These are phyloP conservation scores for Royoungia palumana DNA, from an alignment of 768 basidiomycete genomes.

Conservation along the genomic window DNA sequence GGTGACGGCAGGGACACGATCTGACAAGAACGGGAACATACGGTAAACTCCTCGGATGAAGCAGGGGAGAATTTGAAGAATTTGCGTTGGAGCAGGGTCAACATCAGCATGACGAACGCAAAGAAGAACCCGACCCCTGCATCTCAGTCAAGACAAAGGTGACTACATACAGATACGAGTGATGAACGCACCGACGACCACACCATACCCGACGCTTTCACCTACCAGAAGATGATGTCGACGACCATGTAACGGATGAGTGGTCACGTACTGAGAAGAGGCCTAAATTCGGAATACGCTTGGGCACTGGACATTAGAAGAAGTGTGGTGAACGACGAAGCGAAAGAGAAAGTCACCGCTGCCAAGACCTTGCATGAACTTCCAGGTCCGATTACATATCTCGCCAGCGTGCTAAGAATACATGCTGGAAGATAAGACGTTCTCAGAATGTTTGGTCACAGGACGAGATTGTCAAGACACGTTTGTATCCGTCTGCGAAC, in stretches of 20 bases:
- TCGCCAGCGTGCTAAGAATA: constrained; percentile 1
- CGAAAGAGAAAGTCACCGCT: not conserved
- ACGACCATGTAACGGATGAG: not conserved
- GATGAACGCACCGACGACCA: constrained; percentile 40
- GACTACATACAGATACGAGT: not conserved
- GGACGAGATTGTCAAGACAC: no score
- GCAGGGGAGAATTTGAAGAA: constrained; percentile 45
- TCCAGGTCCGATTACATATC: constrained; percentile 1
- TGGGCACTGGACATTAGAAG: constrained; percentile 13
- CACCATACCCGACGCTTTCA: constrained; percentile 48
- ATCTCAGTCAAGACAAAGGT: not conserved
- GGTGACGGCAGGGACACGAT: not conserved
- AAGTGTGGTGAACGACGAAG: no score
- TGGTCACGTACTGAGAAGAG: constrained; percentile 33
- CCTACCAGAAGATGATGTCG: constrained; percentile 21
- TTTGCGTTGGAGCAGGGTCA: constrained; percentile 45
- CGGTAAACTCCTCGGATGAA: constrained; percentile 49
- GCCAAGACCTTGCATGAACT: not conserved
- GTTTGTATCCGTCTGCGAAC: no score
- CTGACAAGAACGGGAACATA: constrained; percentile 14
- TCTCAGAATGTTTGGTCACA: no score
- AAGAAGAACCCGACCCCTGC: constrained; percentile 51
- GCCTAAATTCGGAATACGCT: constrained; percentile 37
- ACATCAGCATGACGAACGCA: constrained; percentile 43
- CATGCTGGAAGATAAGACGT: constrained; percentile 1